Evolutionary conservation across 768 basidiomycete genomes (phyloP).

Genomic region (Xerocomellus chrysenteron): DNA sequence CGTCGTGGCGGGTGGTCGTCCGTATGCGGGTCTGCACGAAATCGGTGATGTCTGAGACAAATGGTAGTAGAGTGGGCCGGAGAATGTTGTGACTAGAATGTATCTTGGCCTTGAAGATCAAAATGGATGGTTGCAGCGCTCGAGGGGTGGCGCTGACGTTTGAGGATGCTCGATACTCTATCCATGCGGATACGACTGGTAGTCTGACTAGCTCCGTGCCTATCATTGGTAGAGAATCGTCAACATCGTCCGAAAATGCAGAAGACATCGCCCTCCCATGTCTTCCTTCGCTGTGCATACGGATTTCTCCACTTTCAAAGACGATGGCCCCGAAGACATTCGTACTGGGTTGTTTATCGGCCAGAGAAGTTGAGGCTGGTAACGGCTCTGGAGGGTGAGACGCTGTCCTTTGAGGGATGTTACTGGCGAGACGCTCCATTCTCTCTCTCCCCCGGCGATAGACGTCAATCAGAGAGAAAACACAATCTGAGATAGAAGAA

Average conservation of each 20-base stretch:
- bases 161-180: slow-evolving; percentile 70
- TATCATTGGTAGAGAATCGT: slow-evolving; percentile 48
- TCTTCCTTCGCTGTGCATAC: slow-evolving; percentile 57
- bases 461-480: slow-evolving; percentile 83
- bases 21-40: slow-evolving; percentile 72
- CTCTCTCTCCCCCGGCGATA: slow-evolving; percentile 80
- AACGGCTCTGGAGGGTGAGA: slow-evolving; percentile 6
- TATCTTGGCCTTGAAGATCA: slow-evolving; percentile 85
- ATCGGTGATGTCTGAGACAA: slow-evolving; percentile 72
- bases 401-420: slow-evolving; percentile 40
- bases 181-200: slow-evolving; percentile 79
- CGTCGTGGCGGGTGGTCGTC: slow-evolving; percentile 37
- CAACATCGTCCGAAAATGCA: slow-evolving; percentile 42
- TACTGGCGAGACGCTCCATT: slow-evolving; percentile 64
- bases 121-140: slow-evolving; percentile 50
- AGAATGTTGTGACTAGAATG: slow-evolving; percentile 87
- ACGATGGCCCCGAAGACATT: slow-evolving; percentile 64
- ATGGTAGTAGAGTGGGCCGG: slow-evolving; percentile 79
- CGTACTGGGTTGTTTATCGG: slow-evolving; percentile 44
- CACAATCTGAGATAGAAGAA: slow-evolving; percentile 71
- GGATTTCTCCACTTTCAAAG: slow-evolving; percentile 85
- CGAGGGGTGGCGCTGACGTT: slow-evolving; percentile 36
- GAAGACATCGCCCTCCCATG: slow-evolving; percentile 39
- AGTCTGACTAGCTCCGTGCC: slow-evolving; percentile 66
- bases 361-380: slow-evolving; percentile 4